Conservation (phyloP, 805 yeast genomes). For the Hanseniaspora lachancei region DNA sequence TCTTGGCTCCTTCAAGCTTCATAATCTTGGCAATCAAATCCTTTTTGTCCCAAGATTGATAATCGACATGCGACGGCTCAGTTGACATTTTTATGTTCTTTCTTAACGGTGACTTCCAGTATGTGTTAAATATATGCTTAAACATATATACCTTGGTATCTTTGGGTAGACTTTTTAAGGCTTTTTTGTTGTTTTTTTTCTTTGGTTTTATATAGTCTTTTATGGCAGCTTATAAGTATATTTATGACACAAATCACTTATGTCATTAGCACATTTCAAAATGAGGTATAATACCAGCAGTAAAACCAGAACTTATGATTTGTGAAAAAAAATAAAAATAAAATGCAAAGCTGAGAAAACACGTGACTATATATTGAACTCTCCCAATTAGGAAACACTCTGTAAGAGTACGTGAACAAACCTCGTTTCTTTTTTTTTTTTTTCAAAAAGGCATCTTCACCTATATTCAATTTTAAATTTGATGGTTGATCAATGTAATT, state of each 20-base stretch:
- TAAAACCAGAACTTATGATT: too few species aligned
- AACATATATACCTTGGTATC: background rate
- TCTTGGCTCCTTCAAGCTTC: slow-evolving; percentile 36
- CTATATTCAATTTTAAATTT: background rate
- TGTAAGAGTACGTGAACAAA: too few species aligned
- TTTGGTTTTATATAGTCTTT: background rate
- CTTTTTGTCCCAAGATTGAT: slow-evolving; percentile 50
- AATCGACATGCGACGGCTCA: slow-evolving; percentile 22
- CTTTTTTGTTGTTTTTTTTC: too few species aligned
- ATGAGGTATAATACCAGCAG: too few species aligned
- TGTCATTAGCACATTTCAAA: too few species aligned
- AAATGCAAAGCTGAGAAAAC: too few species aligned
- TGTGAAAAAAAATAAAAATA: too few species aligned
- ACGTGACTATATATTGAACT: too few species aligned
- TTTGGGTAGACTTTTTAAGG: too few species aligned
- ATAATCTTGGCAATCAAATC: slow-evolving; percentile 46
- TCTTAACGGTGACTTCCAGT: background rate
- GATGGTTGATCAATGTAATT: background rate
- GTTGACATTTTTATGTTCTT: background rate
- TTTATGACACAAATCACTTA: background rate
- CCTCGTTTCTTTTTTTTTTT: background rate
- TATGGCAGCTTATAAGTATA: background rate
- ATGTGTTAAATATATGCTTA: background rate
- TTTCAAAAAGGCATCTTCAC: background rate
- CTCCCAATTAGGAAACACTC: too few species aligned